phyloP scores from a whole-genome alignment of 1,139 yeast species.

The Meyerozyma athensensis region DNA sequence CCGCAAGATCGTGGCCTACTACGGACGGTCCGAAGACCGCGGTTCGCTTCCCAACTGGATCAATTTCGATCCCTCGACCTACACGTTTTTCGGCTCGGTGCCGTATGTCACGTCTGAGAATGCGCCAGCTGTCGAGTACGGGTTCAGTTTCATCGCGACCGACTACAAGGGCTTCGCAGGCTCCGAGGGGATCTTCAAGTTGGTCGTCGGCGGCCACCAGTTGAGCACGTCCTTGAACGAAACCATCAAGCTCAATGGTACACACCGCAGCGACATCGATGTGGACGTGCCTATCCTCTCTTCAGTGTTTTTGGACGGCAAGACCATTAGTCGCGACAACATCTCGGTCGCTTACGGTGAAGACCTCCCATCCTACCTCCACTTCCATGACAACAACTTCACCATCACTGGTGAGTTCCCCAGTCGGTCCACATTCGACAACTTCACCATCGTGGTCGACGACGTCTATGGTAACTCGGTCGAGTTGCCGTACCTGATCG shows the following conservation, averaged over 20 bases:
- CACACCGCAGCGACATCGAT: constrained; percentile 51
- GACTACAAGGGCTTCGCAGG: constrained; percentile 77
- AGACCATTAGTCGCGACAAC: constrained; percentile 41
- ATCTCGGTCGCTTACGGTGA: constrained; percentile 48
- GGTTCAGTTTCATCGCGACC: constrained; percentile 73
- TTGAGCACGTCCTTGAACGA: constrained; percentile 57
- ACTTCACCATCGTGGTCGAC: constrained; percentile 52
- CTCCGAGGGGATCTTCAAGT: constrained; percentile 60
- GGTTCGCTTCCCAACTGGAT: constrained; percentile 93
- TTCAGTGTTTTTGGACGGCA: constrained; percentile 57
- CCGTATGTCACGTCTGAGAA: constrained; percentile 79
- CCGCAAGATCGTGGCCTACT: constrained; percentile 56
- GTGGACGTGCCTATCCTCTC: constrained; percentile 56
- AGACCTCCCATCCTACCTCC: constrained; percentile 59
- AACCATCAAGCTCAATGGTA: constrained; percentile 59
- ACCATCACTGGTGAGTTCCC: constrained; percentile 61
- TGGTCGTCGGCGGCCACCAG: constrained; percentile 85
- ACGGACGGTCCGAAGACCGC: constrained; percentile 77
- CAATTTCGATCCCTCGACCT: constrained; percentile 52
- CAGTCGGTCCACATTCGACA: constrained; percentile 31
- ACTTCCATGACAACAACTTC: constrained; percentile 36
- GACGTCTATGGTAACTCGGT: constrained; percentile 67
- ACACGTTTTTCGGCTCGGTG: constrained; percentile 82
- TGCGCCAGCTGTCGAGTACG: constrained; percentile 79
- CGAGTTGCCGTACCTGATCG: constrained; percentile 49